Conservation (phyloP, 306 rosid genomes). For the Aeschynomene evenia region DNA sequence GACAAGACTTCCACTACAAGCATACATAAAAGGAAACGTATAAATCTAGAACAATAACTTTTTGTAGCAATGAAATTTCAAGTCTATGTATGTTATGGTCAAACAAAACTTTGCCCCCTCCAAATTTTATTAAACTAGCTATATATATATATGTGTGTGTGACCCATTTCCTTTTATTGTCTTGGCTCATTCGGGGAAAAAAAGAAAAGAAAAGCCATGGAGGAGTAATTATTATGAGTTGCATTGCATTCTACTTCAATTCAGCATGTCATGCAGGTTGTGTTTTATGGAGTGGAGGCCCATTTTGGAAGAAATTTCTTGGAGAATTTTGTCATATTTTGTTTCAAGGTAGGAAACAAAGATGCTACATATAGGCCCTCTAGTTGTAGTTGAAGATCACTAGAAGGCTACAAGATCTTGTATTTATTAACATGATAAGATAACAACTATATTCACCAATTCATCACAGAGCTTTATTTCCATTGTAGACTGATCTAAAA, state of each 20-base stretch:
- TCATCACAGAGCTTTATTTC: background rate
- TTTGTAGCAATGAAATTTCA: background rate
- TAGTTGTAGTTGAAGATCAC: background rate
- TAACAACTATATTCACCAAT: background rate
- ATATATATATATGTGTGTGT: background rate
- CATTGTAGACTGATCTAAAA: background rate
- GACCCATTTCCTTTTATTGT: constrained; percentile 37
- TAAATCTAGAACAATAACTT: background rate
- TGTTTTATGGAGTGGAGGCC: constrained; percentile 30
- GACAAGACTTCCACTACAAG: background rate
- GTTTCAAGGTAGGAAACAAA: background rate
- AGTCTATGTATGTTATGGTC: background rate
- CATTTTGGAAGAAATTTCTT: background rate
- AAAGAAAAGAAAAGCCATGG: background rate
- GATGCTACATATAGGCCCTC: background rate
- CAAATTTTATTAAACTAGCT: constrained; percentile 2
- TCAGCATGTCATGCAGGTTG: constrained; percentile 20
- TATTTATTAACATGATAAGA: background rate
- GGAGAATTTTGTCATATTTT: background rate
- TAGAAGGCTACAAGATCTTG: background rate
- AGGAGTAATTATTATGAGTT: constrained; percentile 11
- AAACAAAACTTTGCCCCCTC: constrained; percentile 12
- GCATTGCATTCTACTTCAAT: background rate
- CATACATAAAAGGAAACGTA: background rate
- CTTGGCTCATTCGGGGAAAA: background rate